These are phyloP conservation scores for Cystobasidiopsis lactophilus DNA, from an alignment of 768 basidiomycete species.

Conservation along the genomic window DNA sequence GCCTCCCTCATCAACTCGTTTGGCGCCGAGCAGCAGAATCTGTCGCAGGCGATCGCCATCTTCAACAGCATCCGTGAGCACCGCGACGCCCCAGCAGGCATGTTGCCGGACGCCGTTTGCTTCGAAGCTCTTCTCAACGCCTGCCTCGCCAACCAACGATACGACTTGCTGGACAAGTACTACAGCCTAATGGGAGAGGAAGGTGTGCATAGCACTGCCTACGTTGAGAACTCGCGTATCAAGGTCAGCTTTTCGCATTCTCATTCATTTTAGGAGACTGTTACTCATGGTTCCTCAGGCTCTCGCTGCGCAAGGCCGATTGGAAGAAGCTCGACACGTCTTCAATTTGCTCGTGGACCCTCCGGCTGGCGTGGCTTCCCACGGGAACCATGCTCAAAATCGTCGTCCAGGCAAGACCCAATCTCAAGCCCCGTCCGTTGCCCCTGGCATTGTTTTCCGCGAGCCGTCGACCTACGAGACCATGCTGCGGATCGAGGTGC, in stretches of 20 bases:
- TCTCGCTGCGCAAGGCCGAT: slow-evolving; percentile 43
- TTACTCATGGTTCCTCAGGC: slow-evolving; percentile 34
- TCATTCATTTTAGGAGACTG: too few relatives aligned
- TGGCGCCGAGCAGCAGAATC: slow-evolving; percentile 55
- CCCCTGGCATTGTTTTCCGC: slow-evolving; percentile 48
- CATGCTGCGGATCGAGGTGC: slow-evolving; percentile 82
- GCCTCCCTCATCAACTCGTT: slow-evolving; percentile 73
- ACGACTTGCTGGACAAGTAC: slow-evolving; percentile 54
- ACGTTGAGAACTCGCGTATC: slow-evolving; percentile 61
- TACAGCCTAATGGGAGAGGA: slow-evolving; percentile 37
- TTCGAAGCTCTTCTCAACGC: slow-evolving; percentile 83
- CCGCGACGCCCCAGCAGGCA: slow-evolving; percentile 27
- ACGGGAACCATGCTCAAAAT: slow-evolving; percentile 44
- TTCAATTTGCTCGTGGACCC: slow-evolving; percentile 69
- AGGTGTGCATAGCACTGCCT: slow-evolving; percentile 74
- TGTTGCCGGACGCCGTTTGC: slow-evolving; percentile 53
- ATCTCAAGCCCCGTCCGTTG: slow-evolving; percentile 24
- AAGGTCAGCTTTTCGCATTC: slow-evolving; percentile 10
- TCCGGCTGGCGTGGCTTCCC: slow-evolving; percentile 59
- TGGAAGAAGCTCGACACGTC: slow-evolving; percentile 47
- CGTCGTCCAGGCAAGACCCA: slow-evolving; percentile 21
- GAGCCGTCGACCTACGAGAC: slow-evolving; percentile 91
- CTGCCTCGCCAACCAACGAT: slow-evolving; percentile 49
- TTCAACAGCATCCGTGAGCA: slow-evolving; percentile 53
- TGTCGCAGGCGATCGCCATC: slow-evolving; percentile 47